Base-by-base conservation (phyloP, 331 rosid species). In the Stylosanthes scabra region DNA sequence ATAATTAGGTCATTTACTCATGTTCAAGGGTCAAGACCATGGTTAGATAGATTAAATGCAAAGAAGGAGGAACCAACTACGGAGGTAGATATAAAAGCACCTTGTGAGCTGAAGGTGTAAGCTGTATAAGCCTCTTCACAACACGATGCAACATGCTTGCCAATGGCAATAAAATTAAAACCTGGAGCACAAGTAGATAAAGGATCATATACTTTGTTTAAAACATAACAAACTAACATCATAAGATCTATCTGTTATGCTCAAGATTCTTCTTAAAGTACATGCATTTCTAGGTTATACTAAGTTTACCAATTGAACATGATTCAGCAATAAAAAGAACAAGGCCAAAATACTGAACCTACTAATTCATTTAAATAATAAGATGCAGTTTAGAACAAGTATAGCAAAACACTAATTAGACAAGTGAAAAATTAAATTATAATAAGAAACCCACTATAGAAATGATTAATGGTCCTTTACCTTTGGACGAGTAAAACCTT, bases 401-500 rank as follows among this genome's bases (percentile, higher is more conserved):
- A 29, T 9, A 55, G 15, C 25, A 46, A 28, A 66, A 63, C 51
- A 12, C 9, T 12, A 39, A 63, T 45, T 66, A 61, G 63, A 9
- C 59, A 78, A 75, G 58, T 37, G 59, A 45, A 50, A 72, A 60
- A 11, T 71, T 58, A 63, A 57, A 3, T 68, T 67, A 75, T 45
- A n/a, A 55, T 50, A 50, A 67, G 27, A 60, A 70, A 42, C 27
- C 61, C 39, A 52, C 46, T 56, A 44, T 15, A 69, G 66, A 69
- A 79, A 59, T 58, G 62, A 71, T 55, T 40, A 60, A 74, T 63
- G 49, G 57, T 59, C 80, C 82, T 83, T 85, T 83, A 94, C 99
- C 97, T 94, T 94, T 45, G 99, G 99, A 70, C 97, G 97, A 61
- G 96, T 88, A 87, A 88, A 94, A 20, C 99, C 99, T 66, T 87